Conservation (phyloP, 202 grass and related monocot genomes). For the Musa balbisiana region DNA sequence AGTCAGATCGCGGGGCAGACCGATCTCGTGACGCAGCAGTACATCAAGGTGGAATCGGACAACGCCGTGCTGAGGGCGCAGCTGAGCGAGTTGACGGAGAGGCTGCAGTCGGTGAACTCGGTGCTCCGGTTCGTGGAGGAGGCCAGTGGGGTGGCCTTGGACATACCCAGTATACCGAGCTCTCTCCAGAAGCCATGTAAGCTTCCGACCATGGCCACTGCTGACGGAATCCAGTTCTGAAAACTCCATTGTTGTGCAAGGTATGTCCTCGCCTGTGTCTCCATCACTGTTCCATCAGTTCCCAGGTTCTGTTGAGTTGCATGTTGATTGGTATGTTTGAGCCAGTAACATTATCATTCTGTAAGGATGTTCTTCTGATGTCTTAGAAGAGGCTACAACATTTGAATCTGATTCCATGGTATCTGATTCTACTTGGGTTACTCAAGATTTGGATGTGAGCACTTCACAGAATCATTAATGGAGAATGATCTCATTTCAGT, state of each 20-base stretch:
- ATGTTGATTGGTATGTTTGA: background rate
- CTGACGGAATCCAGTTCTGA: slow-evolving; percentile 31
- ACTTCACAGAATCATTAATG: too few relatives aligned
- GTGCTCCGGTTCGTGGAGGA: slow-evolving; percentile 44
- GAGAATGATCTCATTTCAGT: too few relatives aligned
- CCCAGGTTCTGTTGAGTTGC: background rate
- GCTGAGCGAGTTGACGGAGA: slow-evolving; percentile 37
- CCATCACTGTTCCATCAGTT: background rate
- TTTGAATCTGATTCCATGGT: too few relatives aligned
- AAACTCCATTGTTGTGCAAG: background rate
- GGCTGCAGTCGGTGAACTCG: slow-evolving; percentile 41
- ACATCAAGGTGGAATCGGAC: slow-evolving; percentile 42
- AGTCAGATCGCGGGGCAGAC: slow-evolving; percentile 27
- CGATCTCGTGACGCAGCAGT: slow-evolving; percentile 17
- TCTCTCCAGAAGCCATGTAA: slow-evolving; percentile 32
- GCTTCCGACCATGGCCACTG: slow-evolving; percentile 24
- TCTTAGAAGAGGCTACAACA: too few relatives aligned
- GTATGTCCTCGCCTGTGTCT: background rate
- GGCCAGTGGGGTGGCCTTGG: slow-evolving; percentile 33
- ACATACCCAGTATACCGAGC: slow-evolving; percentile 45
- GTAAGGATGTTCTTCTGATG: too few relatives aligned
- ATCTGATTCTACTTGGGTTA: too few relatives aligned
- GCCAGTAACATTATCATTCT: background rate
- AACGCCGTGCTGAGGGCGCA: slow-evolving; percentile 40
- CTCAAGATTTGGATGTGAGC: too few relatives aligned